Percentiles rank a stretch among this genome's conserved stretches.
Evolutionary conservation across 768 basidiomycete species (phyloP).

Genomic region (Pleurotus eryngii): DNA sequence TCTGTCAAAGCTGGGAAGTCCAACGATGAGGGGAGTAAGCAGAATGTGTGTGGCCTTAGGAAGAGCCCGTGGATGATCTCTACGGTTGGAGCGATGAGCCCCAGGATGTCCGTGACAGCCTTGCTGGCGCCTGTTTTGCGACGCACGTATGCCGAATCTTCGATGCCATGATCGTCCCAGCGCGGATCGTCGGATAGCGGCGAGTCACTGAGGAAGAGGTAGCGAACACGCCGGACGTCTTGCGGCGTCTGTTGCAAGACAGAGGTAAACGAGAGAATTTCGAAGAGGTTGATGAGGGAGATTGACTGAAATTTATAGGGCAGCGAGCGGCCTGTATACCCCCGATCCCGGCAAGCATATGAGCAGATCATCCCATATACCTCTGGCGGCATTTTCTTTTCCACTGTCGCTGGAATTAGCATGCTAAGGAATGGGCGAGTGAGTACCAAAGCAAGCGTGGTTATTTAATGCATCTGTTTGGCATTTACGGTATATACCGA

Average conservation of each 20-base stretch:
- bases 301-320: slow-evolving; percentile 26
- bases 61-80: background rate
- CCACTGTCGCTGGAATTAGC: background rate
- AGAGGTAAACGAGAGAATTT: slow-evolving; percentile 22
- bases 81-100: slow-evolving; percentile 1
- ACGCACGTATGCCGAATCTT: background rate
- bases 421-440: background rate
- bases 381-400: slow-evolving; percentile 20
- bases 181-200: background rate
- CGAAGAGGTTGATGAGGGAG: slow-evolving; percentile 20
- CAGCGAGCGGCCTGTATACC: slow-evolving; percentile 32
- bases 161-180: background rate
- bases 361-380: slow-evolving; percentile 27
- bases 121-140: background rate
- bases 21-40: background rate
- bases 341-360: slow-evolving; percentile 32
- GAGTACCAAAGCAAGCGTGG: background rate
- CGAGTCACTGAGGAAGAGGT: slow-evolving; percentile 1
- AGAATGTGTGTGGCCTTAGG: slow-evolving; percentile 1
- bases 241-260: slow-evolving; percentile 14
- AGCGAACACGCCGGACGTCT: background rate
- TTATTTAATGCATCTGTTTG: background rate
- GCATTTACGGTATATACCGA: slow-evolving; percentile 1
- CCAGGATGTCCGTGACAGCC: background rate
- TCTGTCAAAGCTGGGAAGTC: background rate